Evolutionary conservation across 768 basidiomycete species (phyloP), one percentile per base, ranked within the genome.

Genomic region (Rossbeevera mucosa): DNA sequence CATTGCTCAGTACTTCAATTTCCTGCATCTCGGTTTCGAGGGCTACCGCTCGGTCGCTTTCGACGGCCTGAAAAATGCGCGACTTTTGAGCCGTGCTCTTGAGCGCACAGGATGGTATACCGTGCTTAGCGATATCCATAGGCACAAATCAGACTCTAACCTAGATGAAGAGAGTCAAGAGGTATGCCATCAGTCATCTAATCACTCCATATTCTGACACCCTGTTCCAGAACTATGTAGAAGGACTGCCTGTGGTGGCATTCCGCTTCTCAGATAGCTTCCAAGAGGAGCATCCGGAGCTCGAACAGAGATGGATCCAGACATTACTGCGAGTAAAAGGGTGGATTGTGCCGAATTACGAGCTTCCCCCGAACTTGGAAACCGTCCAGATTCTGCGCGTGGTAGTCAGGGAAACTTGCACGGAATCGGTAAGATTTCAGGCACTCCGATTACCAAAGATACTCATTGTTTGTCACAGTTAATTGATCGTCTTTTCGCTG

Each of bases 281-380:
- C 72, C 71, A 75, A 60, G 48, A 65, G 44, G 58, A 80, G 46
- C 64, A 85, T 64, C 82, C 83, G 7, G 72, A 78, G 25, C 66
- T 85, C 40, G 72, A 83, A 64, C 83, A 83, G 59, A 71, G 68
- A 52, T 81, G 81, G 77, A 74, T 83, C 44, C 81, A 83, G 59
- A 73, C 65, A 4, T 61, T 80, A 7, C 62, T 79, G 14, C 71
- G 80, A 47, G 64, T 71, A 11, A 78, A 74, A 57, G 74, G 76
- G 20, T 81, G 79, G 76, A 82, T 83, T 57, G 80, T 82, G 2
- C 80, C 81, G 6, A 81, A 82, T 62, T 82, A 83, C 63, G 76
- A 78, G 50, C 75, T 83, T 33, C 74, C 83, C 1, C 83, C 82
- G 14, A 65, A 71, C 56, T 65, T 78, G 52, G 67, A 81, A 52